Evolutionary conservation across 1,139 yeast species (phyloP).

Genomic region (Arxiozyma telluris): DNA sequence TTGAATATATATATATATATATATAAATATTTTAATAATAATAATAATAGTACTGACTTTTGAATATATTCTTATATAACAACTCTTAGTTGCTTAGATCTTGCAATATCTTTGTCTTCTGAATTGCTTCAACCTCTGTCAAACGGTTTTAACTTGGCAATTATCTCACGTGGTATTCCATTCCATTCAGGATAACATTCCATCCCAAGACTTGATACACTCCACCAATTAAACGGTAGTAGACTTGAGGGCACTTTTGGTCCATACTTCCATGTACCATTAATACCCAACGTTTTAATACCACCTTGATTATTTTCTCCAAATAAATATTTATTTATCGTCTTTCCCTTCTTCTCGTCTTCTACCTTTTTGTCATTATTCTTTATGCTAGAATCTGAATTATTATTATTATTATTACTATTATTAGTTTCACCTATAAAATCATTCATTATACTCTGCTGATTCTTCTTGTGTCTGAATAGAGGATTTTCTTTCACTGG

Average conservation of each 20-base stretch:
- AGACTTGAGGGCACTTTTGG: conserved; percentile 19
- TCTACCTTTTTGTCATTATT: neutral
- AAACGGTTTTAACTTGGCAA: conserved; percentile 23
- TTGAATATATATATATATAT: no score
- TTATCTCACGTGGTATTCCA: conserved; percentile 20
- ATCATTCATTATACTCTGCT: neutral
- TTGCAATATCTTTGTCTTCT: no score
- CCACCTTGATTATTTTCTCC: conserved; percentile 18
- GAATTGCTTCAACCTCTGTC: conserved; percentile 6
- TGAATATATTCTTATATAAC: no score
- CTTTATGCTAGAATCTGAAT: neutral
- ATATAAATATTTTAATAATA: no score
- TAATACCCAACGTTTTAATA: conserved; percentile 25
- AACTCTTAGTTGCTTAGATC: no score
- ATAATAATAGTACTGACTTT: no score
- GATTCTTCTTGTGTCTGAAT: conserved; percentile 13
- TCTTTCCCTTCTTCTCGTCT: conserved; percentile 1
- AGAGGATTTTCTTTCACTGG: conserved; percentile 29
- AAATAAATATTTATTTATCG: conserved; percentile 7
- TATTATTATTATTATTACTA: neutral
- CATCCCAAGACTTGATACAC: conserved; percentile 26
- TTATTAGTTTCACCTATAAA: conserved; percentile 1
- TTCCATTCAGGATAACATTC: conserved; percentile 28
- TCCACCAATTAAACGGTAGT: conserved; percentile 24
- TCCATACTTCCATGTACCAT: conserved; percentile 25